Evolutionary conservation across 805 yeast genomes (phyloP), one percentile per base, ranked within the genome.

Genomic region (Starmera quercuum): DNA sequence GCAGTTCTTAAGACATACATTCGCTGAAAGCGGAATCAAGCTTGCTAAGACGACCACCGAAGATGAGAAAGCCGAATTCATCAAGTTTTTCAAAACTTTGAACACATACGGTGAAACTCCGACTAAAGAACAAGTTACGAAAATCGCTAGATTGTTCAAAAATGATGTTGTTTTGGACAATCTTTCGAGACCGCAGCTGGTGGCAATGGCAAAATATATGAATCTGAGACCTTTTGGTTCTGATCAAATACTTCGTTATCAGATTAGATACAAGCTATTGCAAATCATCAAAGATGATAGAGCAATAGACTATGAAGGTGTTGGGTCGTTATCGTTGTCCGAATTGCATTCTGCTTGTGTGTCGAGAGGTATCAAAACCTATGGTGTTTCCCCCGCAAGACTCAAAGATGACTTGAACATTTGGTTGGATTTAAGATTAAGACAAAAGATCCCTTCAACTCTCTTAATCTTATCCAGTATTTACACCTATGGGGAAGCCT

Each of bases 81-180:
- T 81, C 36, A 71, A 76, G 32, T 88, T 92, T 47, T 85, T 85
- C 68, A 67, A 71, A 47, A 83, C 73, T 42, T 71, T 86, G 34
- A 75, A 85, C 44, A 57, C 82, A 51, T 51, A 70, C 11, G 78
- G 79, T 19, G 73, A 73, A 35, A 62, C 65, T 24, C 83, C 83
- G 31, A 68, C 81, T 27, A 61, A 71, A 36, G 87, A 83, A 34
- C 85, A 83, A 51, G 64, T 87, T 39, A 68, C 83, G 35, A 71
- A 73, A 45, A 96, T 90, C 30, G 96, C 97, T 9, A 73, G 92
- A 51, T 59, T 86, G 59, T 92, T 88, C 67, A 87, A 84, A 54
- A 95, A 90, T 58, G 98, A 90, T 61, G 73, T 82, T 49, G 90
- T 92, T 21, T 71, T 90, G 48, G 98, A 90, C 61, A 92, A 92